Base-by-base conservation (phyloP, 2,329 filamentous ascomycete genomes). In the Leptodontidium sp. region DNA sequence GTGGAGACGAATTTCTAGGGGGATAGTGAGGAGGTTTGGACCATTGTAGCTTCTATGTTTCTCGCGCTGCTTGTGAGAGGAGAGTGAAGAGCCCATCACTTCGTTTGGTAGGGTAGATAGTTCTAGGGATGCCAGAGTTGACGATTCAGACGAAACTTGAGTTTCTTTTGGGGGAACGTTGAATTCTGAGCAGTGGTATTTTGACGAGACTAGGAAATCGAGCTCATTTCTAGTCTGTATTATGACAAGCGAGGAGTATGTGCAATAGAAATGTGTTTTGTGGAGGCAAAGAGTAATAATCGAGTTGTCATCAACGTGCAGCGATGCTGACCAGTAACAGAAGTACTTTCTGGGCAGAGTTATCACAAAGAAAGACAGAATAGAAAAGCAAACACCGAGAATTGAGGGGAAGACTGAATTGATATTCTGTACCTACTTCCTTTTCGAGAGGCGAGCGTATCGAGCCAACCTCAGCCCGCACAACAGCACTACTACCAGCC, bases 1-100 rank as follows among this genome's bases (percentile, higher is more conserved):
- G 65, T 82, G 78, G 14, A 84, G 79, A 15, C 84, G 80, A 61
- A 86, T 78, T 72, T 86, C 84, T 15, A 80, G 72, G 0, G 84
- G 82, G 5, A 84, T 75, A 38, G 77, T 73, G 58, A 84, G 74
- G 64, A 83, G 74, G 17, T 61, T 61, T 45, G 43, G 58, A 29
- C 58, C 58, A 26, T 59, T 59, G 15, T 26, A 14, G 26, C 24
- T 47, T 8, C 38, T 17, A 1, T 32, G 21, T 9, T 14, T 21
- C 17, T 29, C 8, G 5, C 1, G 4, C 5, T 47, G 58, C 17
- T 47, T 61, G 15, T 17, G 4, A 2, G 58, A 61, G 40, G 38
- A 61, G 17, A 29, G 40, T 2, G 40, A 61, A 4, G 58, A 47
- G 4, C 40, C 58, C 58, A 61, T 61, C 0, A 26, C 45, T 24